These are phyloP conservation scores for Ensete ventricosum DNA, from an alignment of 176 grass and related monocot genomes.

Conservation along the genomic window DNA sequence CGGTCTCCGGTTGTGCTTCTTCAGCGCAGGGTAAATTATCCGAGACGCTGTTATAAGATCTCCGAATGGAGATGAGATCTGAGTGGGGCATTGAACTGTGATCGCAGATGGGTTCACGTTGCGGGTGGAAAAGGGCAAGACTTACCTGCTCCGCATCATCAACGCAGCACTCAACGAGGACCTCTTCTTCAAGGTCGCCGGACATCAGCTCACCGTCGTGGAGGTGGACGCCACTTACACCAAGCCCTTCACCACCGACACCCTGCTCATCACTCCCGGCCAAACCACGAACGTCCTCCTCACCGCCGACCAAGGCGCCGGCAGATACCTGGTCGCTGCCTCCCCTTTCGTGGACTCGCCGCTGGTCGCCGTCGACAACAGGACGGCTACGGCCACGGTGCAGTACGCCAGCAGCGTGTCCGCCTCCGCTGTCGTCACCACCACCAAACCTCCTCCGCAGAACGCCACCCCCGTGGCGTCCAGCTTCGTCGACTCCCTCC, in stretches of 20 bases:
- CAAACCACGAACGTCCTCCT: constrained; percentile 23
- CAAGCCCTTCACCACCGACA: constrained; percentile 21
- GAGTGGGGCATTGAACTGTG: too few relatives aligned
- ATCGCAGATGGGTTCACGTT: constrained; percentile 10
- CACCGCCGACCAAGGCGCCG: constrained; percentile 1
- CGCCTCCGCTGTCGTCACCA: not conserved
- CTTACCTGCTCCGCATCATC: constrained; percentile 13
- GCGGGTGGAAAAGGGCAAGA: not conserved
- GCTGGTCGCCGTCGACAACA: constrained; percentile 12
- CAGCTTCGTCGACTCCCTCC: constrained; percentile 4
- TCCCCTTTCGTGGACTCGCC: constrained; percentile 14
- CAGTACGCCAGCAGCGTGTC: not conserved
- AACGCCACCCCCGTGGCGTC: constrained; percentile 1
- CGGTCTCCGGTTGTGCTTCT: not conserved
- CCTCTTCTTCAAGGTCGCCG: constrained; percentile 24
- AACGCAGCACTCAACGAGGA: constrained; percentile 16
- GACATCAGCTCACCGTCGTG: constrained; percentile 17
- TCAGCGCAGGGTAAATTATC: not conserved
- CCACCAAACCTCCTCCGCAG: not conserved
- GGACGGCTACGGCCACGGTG: constrained; percentile 8
- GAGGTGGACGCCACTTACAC: constrained; percentile 18
- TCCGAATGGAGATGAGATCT: not conserved
- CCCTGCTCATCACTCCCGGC: constrained; percentile 8
- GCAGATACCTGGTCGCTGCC: constrained; percentile 15
- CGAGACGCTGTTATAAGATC: not conserved